Base-by-base conservation (phyloP, 345 rosid species). In the Acer campestre region DNA sequence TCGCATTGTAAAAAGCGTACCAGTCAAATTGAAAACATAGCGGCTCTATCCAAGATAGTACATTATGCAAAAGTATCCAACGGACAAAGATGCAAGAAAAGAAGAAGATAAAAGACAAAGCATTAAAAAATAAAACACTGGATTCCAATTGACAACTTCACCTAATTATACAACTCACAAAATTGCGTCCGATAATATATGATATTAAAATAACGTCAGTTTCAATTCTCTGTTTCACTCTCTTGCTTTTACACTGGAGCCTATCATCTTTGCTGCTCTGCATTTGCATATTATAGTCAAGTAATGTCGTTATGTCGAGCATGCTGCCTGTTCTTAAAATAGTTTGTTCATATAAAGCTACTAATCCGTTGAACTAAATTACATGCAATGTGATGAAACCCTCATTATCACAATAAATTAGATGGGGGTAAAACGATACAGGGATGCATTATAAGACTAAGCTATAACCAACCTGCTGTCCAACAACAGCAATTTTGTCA, bases 401-500 rank as follows among this genome's bases (percentile, higher is more conserved):
- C 9, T 61, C 11, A 22, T 44, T 16, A 46, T 27, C 62, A 17
- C 40, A 49, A 74, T 74, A 74, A 49, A 64, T 4, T 48, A 18
- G 31, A 29, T 18, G n/a, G 18, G 12, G 2, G 44, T 42, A 42
- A 42, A 42, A 74, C 18, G 25, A 64, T 67, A 6, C 63, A 67
- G 55, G 10, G 44, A 64, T 67, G 10, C 63, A 67, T 63, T 13
- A 53, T 1, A 53, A 73, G 27, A n/a, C 8, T 40, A 23, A 38
- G 40, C 55, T 25, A 65, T 35, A 77, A 81, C 89, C 85, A 78
- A 96, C 98, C 98, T 96, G 98, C 79, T 96, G 98, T 62, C 98
- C 98, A 20, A 96, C 98, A 78, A 86, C 95, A 82, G 89, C 89
- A 77, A 94, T 86, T 89, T 86, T 91, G 85, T 96, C 98, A 44